Evolutionary conservation across 306 rosid species (phyloP), one percentile per base, ranked within the genome.

Genomic region (Luffa acutangula): DNA sequence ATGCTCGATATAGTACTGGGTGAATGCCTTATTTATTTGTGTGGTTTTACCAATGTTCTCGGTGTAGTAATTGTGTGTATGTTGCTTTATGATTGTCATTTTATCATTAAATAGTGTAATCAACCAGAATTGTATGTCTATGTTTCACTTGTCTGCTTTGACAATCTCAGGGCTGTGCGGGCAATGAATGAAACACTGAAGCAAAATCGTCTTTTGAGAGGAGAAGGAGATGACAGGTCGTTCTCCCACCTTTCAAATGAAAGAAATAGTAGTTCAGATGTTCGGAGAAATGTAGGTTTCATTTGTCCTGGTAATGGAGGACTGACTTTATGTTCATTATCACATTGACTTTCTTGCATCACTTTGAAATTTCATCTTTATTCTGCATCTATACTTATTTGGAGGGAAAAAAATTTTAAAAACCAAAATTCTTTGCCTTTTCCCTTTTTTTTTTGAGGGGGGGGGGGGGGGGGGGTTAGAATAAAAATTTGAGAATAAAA

Each of bases 161-260:
- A 74, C 77, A 10, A 58, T 75, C 25, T 82, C 78, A 96, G 99
- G 97, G 98, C 98, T 89, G 98, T 96, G 54, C 89, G 97, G 6
- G 99, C 97, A 56, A 96, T 96, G 99, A 93, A 88, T 85, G 99
- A 95, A 85, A 95, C 96, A 77, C 80, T 95, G 88, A 95, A 95
- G 97, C 99, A 95, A 86, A 91, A 93, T 84, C 96, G 99, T 79
- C 89, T 87, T 15, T 62, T 86, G 87, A 90, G 92, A 84, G 97
- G 83, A 81, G 91, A 85, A 58, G 91, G 87, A 39, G 97, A 89
- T 69, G 92, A 83, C 75, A 81, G 87, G 79, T 79, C 98, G 48
- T 87, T 85, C 71, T 78, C 88, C 76, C 82, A 84, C 82, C 83
- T 91, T 88, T 82, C 89, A 70, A 85, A 79, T 84, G 90, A 82